phyloP scores from a whole-genome alignment of 1,284 basidiomycete species.

The Farysia itapuensis region DNA sequence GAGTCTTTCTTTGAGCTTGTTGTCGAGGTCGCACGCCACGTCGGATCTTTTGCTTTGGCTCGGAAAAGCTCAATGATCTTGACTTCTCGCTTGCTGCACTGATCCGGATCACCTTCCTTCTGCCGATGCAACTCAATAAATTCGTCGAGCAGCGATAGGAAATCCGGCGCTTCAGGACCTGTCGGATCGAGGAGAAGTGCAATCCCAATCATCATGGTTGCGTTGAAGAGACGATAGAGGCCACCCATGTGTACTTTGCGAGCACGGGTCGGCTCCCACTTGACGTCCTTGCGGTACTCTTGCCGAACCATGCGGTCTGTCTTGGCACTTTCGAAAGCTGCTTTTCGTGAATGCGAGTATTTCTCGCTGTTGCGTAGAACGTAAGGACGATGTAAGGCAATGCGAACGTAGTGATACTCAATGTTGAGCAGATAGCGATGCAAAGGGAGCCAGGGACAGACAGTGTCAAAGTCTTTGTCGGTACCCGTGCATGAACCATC shows the following conservation, averaged over 20 bases:
- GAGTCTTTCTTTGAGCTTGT: conserved; percentile 7
- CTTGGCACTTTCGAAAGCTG: conserved; percentile 50
- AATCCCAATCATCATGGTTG: conserved; percentile 54
- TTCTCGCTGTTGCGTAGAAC: conserved; percentile 48
- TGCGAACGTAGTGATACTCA: conserved; percentile 54
- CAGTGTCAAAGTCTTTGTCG: conserved; percentile 43
- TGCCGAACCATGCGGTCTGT: conserved; percentile 44
- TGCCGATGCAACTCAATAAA: conserved; percentile 49
- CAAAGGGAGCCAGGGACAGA: conserved; percentile 48
- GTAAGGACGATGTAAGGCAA: conserved; percentile 53
- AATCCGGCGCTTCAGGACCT: conserved; percentile 37
- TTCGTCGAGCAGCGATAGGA: conserved; percentile 44
- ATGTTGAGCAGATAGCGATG: conserved; percentile 55
- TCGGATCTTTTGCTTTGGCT: conserved; percentile 47
- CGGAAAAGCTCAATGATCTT: conserved; percentile 55
- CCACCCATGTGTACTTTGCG: conserved; percentile 51
- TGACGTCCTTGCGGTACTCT: conserved; percentile 48
- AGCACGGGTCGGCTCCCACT: conserved; percentile 43
- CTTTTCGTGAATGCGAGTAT: conserved; percentile 45
- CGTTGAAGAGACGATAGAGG: conserved; percentile 53
- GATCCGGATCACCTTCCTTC: conserved; percentile 42
- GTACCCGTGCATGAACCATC: conserved; percentile 62
- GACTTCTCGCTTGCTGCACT: conserved; percentile 54
- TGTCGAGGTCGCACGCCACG: conserved; percentile 48
- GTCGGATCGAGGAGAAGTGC: conserved; percentile 51